Conservation (phyloP, 2,329 filamentous ascomycete genomes). For the Chaetomium olivaceum region DNA sequence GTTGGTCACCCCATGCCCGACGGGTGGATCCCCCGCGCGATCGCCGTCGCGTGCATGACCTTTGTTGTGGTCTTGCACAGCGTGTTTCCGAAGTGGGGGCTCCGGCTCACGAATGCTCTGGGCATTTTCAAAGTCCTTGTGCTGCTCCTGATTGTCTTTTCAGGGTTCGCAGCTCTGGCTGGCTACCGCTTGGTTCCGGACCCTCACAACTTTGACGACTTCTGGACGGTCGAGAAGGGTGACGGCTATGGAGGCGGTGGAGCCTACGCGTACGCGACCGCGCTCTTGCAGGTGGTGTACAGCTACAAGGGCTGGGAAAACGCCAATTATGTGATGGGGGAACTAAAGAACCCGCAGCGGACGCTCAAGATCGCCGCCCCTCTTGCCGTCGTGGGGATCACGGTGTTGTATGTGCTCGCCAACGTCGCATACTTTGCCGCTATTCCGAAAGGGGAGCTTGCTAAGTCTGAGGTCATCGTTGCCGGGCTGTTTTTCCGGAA, state of each 20-base stretch:
- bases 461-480: constrained; percentile 62
- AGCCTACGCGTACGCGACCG: constrained; percentile 54
- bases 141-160: constrained; percentile 61
- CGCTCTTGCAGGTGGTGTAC: constrained; percentile 59
- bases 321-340: constrained; percentile 61
- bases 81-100: constrained; percentile 56
- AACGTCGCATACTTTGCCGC: constrained; percentile 68
- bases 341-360: constrained; percentile 38
- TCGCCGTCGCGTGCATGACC: constrained; percentile 55
- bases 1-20: constrained; percentile 47
- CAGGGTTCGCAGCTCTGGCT: constrained; percentile 58
- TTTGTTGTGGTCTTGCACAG: constrained; percentile 56
- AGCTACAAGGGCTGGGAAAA: constrained; percentile 61
- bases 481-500: constrained; percentile 63
- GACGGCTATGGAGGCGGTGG: constrained; percentile 34
- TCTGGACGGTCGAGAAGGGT: constrained; percentile 47
- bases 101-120: constrained; percentile 59
- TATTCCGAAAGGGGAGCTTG: constrained; percentile 59
- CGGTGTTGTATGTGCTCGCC: constrained; percentile 61
- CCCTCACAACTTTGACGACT: constrained; percentile 59
- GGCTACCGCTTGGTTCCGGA: constrained; percentile 47
- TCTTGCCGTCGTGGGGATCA: constrained; percentile 58
- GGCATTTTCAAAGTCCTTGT: constrained; percentile 62
- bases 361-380: constrained; percentile 58
- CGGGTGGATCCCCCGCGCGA: constrained; percentile 58